Evolutionary conservation across 2,329 filamentous ascomycete species (phyloP).

Genomic region (Sarocladium oryzae): DNA sequence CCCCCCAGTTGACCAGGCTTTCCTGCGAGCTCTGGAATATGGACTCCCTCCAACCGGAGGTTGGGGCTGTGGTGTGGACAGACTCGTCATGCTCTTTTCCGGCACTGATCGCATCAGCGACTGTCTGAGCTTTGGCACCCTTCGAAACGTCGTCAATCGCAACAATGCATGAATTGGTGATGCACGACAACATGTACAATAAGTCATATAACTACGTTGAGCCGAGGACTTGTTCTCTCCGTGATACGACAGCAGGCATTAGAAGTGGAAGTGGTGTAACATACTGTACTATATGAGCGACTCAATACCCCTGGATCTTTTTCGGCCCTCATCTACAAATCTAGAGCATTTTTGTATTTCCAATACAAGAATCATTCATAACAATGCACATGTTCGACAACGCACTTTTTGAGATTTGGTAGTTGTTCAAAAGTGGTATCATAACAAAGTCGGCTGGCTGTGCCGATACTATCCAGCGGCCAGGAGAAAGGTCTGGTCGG

Average conservation of each 20-base stretch:
- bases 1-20: slow-evolving; percentile 65
- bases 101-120: slow-evolving; percentile 75
- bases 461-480: background rate
- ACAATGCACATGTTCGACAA: background rate
- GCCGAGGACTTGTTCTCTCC: slow-evolving; percentile 15
- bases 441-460: background rate
- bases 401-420: slow-evolving; percentile 1
- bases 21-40: slow-evolving; percentile 77
- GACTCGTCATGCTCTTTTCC: slow-evolving; percentile 85
- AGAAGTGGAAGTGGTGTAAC: slow-evolving; percentile 6
- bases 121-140: slow-evolving; percentile 79
- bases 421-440: slow-evolving; percentile 9
- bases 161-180: background rate
- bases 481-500: background rate
- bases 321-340: background rate
- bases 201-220: slow-evolving; percentile 18
- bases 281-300: slow-evolving; percentile 6
- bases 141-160: slow-evolving; percentile 56
- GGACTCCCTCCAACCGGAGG: slow-evolving; percentile 93
- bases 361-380: background rate
- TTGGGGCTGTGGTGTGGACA: slow-evolving; percentile 91
- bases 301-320: background rate
- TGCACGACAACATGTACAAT: background rate
- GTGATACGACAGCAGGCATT: too few species aligned
- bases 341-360: background rate